phyloP scores from a whole-genome alignment of 1,284 basidiomycete species.

The Pyrrhoderma noxium region DNA sequence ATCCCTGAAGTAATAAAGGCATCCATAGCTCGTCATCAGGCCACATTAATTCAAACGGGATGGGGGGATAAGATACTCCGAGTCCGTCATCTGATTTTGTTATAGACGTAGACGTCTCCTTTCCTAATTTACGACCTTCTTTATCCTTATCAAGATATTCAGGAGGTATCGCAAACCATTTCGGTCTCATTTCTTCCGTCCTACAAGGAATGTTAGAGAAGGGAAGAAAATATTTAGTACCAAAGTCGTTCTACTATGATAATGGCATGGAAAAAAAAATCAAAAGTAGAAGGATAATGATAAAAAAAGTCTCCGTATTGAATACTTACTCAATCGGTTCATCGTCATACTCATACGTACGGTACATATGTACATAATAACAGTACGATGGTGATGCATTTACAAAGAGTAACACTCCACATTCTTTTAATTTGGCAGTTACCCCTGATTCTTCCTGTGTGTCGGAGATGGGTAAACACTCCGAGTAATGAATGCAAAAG shows the following conservation, averaged over 20 bases:
- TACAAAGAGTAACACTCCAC: constrained; percentile 24
- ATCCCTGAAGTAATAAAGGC: constrained; percentile 26
- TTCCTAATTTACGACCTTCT: constrained; percentile 31
- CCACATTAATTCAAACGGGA: constrained; percentile 36
- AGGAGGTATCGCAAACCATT: constrained; percentile 31
- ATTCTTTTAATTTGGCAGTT: constrained; percentile 19
- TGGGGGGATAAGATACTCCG: constrained; percentile 18
- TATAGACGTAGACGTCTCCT: constrained; percentile 11
- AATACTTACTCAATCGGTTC: constrained; percentile 24
- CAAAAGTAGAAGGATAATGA: not conserved
- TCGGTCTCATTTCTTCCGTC: constrained; percentile 36
- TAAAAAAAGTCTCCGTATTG: no score
- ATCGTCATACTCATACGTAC: constrained; percentile 20
- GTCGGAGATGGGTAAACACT: not conserved
- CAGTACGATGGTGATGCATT: constrained; percentile 19
- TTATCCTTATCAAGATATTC: constrained; percentile 11
- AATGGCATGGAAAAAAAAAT: no score
- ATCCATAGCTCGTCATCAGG: constrained; percentile 34
- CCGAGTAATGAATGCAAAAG: not conserved
- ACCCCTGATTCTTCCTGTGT: constrained; percentile 34
- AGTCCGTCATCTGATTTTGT: constrained; percentile 9
- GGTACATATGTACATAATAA: constrained; percentile 24
- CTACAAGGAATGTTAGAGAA: no score
- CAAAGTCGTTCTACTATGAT: no score
- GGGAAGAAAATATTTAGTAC: no score